phyloP scores from a whole-genome alignment of 164 flowering plant genomes.

The Piper longum region DNA sequence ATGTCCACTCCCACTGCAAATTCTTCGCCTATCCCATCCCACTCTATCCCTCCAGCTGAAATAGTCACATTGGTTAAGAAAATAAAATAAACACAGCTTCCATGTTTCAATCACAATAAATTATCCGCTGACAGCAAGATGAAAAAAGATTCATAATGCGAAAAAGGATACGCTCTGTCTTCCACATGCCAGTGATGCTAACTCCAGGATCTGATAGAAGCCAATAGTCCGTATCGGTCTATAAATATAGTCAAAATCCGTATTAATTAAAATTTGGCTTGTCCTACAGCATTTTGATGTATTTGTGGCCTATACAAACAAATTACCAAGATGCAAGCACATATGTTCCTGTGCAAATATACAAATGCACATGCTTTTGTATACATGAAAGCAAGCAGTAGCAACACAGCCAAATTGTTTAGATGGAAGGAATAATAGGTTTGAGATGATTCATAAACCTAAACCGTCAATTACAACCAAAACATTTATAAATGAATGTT shows the following conservation, averaged over 20 bases:
- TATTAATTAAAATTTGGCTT: no score
- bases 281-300: background rate
- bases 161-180: constrained; percentile 57
- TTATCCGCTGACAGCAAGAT: no score
- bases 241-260: constrained; percentile 6
- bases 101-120: no score
- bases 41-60: constrained; percentile 45
- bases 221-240: constrained; percentile 91
- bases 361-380: background rate
- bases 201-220: constrained; percentile 65
- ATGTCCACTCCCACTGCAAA: constrained; percentile 27
- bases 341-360: no score
- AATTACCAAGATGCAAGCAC: no score
- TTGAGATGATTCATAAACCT: no score
- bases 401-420: background rate
- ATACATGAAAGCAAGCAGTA: background rate
- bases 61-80: background rate
- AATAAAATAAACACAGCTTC: background rate
- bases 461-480: no score
- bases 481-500: no score
- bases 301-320: no score
- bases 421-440: background rate
- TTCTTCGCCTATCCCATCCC: constrained; percentile 44
- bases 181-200: constrained; percentile 89
- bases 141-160: background rate